Base-by-base conservation (phyloP, 2,329 filamentous ascomycete genomes). In the Diaporthe citrichinensis region DNA sequence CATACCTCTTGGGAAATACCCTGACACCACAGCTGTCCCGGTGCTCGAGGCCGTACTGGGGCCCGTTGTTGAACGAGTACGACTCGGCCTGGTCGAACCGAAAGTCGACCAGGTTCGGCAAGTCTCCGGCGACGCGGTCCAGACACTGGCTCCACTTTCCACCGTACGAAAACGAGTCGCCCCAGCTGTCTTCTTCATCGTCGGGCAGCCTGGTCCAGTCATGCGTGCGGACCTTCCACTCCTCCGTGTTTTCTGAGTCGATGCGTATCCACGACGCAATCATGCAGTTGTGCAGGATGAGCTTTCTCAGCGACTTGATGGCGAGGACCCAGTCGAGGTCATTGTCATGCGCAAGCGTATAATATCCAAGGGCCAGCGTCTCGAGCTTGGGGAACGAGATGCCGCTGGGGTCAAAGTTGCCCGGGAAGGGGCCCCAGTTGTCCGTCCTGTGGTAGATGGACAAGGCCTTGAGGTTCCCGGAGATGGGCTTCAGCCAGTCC, bases 361-460 rank as follows among this genome's bases (percentile, higher is more conserved):
- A 69, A 9, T 69, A 58, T 0, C 44, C 53, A 2, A 76, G 41
- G 0, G 61, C 46, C 44, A 76, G 61, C 1, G 71, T 39, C 61
- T 73, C 44, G 1, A 76, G 71, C 12, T 73, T 73, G 5, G 74
- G 74, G 46, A 75, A 61, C 10, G 44, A 75, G n/a, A 75, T 34
- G 34, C 57, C 74, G 6, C 17, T 53, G 25, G 71, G 71, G 36
- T 59, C 31, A 17, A 69, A 76, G 34, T 76, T 62, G 8, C 44
- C 74, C 8, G 71, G 74, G 0, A 73, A 73, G 3, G 74, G 74
- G 4, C 74, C 74, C 74, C 74, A 76, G 14, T 73, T 69, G 4
- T 76, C 61, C 20, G 44, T n/a, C 15, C 2, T 17, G 25, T 58
- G 41, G 28, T 61, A 67, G n/a, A 76, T 58, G 10, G 71, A 73